phyloP scores from a whole-genome alignment of 2,329 filamentous ascomycete genomes.

The Fusarium musae region DNA sequence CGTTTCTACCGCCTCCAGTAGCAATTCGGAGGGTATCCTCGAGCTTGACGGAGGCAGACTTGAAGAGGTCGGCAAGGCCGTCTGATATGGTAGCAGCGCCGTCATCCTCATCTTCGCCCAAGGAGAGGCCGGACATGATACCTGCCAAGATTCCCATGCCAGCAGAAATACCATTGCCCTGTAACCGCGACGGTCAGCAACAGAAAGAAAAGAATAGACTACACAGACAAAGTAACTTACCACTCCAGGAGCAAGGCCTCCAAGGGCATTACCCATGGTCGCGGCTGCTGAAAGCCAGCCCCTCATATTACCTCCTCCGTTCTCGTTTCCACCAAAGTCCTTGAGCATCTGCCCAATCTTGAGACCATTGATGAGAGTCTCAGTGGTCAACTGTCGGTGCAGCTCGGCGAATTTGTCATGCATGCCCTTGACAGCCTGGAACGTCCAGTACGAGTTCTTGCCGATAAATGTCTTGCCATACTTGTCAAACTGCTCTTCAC shows the following conservation, averaged over 20 bases:
- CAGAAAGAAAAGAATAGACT: too few relatives aligned
- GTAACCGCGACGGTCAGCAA: fast-evolving
- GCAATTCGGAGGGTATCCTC: constrained; percentile 12
- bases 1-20: neutral
- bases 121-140: neutral
- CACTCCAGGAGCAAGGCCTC: constrained; percentile 8
- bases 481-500: constrained; percentile 11
- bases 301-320: neutral
- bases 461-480: neutral
- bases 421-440: constrained; percentile 21
- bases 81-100: neutral
- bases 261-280: neutral
- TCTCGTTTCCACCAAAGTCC: constrained; percentile 2
- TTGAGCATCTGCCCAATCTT: constrained; percentile 14
- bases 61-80: neutral
- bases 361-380: constrained; percentile 11
- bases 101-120: neutral
- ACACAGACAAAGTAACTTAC: neutral
- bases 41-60: neutral
- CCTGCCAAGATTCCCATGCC: neutral
- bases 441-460: constrained; percentile 28
- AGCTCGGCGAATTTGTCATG: constrained; percentile 15
- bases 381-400: constrained; percentile 5
- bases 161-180: constrained; percentile 1
- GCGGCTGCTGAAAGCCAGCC: constrained; percentile 14